Evolutionary conservation across 768 basidiomycete genomes (phyloP), one percentile per base, ranked within the genome.

Genomic region (Agrocybe praecox): DNA sequence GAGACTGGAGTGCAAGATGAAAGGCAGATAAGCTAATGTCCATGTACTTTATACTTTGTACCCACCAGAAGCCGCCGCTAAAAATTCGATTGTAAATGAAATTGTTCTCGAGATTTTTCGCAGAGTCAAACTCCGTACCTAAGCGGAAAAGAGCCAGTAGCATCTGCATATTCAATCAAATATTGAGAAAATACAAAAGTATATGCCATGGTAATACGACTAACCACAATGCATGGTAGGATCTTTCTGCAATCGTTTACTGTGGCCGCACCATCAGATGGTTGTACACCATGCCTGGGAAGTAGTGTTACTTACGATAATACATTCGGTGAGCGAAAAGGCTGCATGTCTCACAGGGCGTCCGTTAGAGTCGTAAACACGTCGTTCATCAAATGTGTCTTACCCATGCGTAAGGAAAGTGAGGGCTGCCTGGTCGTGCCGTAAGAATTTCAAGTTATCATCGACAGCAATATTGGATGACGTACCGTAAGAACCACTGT

Each of bases 251-350:
- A 12, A 23, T 34, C 48, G n/a, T 60, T 64, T 33, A 64, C 61
- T 62, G 42, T 2, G 17, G 33, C n/a, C 2, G 44, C 36, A 40
- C 6, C 36, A 12, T 23, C 40, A 46, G 36, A 6, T 18, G 48
- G 49, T 19, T 21, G 12, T n/a, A 2, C 17, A 36, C 2, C 45
- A 18, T 9, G 22, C 12, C n/a, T 17, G 12, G 21, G 24, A 23
- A 10, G 2, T 14, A 10, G 2, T 12, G 14, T 17, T 23, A 67
- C 75, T 24, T 53, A 77, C 76, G 58, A 54, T 65, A 65, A 55
- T 68, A 73, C 22, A 78, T 74, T 24, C 76, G 64, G 48, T 73
- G 70, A 9, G 72, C 72, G 52, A 75, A 72, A 62, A 74, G 72
- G 49, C 71, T 76, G 36, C 36, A 55, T 8, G 24, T 21, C 15